Conservation (phyloP, 495 filamentous ascomycete species). For the Rostrohypoxylon terebratum region DNA sequence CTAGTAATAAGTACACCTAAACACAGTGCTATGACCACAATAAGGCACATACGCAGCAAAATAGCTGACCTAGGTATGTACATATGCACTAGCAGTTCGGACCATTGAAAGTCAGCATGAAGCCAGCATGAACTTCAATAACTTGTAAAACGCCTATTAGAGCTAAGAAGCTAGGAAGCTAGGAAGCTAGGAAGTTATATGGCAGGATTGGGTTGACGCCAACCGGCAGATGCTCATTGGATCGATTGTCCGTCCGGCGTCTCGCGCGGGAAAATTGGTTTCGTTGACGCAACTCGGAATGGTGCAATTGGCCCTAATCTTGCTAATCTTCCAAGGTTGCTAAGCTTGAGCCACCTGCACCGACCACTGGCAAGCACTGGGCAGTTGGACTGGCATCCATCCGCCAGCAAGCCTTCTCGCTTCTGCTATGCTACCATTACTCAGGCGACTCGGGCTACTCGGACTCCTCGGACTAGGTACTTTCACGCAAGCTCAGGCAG, state of each 20-base stretch:
- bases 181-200: not conserved
- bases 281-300: slow-evolving; percentile 43
- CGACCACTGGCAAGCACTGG: no score
- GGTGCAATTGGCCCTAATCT: slow-evolving; percentile 41
- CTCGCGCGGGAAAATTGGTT: slow-evolving; percentile 45
- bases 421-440: slow-evolving; percentile 5
- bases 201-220: slow-evolving; percentile 38
- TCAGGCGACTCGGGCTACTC: not conserved
- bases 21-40: not conserved
- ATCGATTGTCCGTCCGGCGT: slow-evolving; percentile 44
- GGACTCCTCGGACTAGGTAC: not conserved
- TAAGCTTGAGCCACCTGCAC: slow-evolving; percentile 23
- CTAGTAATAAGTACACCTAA: not conserved
- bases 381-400: slow-evolving; percentile 11
- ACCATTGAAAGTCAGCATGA: slow-evolving; percentile 4
- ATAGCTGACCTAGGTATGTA: not conserved
- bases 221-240: slow-evolving; percentile 47
- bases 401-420: slow-evolving; percentile 24
- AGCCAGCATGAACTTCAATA: slow-evolving; percentile 15
- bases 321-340: slow-evolving; percentile 1
- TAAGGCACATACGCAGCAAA: not conserved
- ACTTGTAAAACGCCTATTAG: slow-evolving; percentile 13
- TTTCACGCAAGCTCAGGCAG: not conserved
- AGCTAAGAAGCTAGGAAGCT: not conserved
- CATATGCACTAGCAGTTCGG: not conserved